Conservation (phyloP, 2,329 filamentous ascomycete genomes). For the Colletotrichum lini region DNA sequence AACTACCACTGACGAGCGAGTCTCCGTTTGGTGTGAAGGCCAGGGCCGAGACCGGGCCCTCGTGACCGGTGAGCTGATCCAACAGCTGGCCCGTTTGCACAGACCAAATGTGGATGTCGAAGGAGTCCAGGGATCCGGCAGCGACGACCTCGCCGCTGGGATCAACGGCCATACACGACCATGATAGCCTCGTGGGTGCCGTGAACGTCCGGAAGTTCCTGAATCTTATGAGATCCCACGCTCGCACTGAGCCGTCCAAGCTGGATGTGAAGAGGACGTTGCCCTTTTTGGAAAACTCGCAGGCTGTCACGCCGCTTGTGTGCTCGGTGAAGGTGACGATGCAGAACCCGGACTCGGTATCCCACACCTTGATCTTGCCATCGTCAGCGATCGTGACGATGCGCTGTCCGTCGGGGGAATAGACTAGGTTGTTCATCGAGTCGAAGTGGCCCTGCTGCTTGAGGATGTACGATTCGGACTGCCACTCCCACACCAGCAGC, state of each 20-base stretch:
- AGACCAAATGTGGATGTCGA: conserved; percentile 98
- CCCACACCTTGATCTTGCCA: conserved; percentile 99
- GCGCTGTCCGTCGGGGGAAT: conserved; percentile 92
- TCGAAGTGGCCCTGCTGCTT: conserved; percentile 99
- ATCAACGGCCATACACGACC: conserved; percentile 96
- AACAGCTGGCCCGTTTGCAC: conserved; percentile 97
- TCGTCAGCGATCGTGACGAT: conserved; percentile 96
- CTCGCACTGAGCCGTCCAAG: conserved; percentile 92
- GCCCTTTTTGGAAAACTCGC: conserved; percentile 94
- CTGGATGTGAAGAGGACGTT: conserved; percentile 97
- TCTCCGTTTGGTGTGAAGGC: conserved; percentile 91
- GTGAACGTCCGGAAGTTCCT: conserved; percentile 98
- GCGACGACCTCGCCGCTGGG: conserved; percentile 97
- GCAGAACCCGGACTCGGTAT: conserved; percentile 95
- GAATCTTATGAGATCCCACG: conserved; percentile 96
- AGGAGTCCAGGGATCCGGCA: conserved; percentile 94
- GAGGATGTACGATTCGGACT: conserved; percentile 97
- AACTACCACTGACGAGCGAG: conserved; percentile 90
- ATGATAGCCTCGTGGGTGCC: conserved; percentile 90
- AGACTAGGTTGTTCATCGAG: conserved; percentile 92
- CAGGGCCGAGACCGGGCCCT: conserved; percentile 91
- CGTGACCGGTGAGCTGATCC: conserved; percentile 91
- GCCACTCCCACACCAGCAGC: conserved; percentile 99
- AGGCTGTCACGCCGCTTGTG: conserved; percentile 92
- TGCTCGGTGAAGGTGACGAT: conserved; percentile 99